Conservation (phyloP, 139 green algal species). For the Astrephomene gubernaculifera region DNA sequence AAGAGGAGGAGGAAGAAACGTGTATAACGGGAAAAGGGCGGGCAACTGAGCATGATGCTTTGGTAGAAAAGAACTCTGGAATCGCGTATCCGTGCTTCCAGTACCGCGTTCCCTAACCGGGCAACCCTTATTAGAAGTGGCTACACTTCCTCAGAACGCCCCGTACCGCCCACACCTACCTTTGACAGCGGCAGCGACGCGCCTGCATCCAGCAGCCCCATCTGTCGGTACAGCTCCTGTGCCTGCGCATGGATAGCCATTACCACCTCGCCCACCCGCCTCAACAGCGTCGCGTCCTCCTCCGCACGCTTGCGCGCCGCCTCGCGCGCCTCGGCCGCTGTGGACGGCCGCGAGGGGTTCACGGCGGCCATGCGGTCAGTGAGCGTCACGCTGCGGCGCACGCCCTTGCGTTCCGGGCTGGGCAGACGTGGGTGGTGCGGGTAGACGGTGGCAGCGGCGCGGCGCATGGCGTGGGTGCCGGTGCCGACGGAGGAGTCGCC, state of each 20-base stretch:
- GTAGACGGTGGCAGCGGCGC: background rate
- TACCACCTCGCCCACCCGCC: conserved; percentile 31
- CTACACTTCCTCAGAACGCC: too few relatives aligned
- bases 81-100: too few relatives aligned
- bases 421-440: background rate
- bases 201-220: conserved; percentile 30
- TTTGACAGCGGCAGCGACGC: conserved; percentile 32
- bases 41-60: too few relatives aligned
- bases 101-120: too few relatives aligned
- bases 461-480: too few relatives aligned
- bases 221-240: conserved; percentile 43
- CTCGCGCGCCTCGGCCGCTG: background rate
- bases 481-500: background rate
- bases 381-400: conserved; percentile 6
- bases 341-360: background rate
- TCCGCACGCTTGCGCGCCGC: background rate
- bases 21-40: too few relatives aligned
- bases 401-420: background rate
- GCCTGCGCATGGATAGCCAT: conserved; percentile 44
- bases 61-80: too few relatives aligned
- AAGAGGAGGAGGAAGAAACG: background rate
- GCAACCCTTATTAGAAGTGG: too few relatives aligned
- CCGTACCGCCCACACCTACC: background rate
- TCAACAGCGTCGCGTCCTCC: conserved; percentile 28
- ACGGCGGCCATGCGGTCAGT: conserved; percentile 18